Evolutionary conservation across 495 filamentous ascomycete genomes (phyloP).

Genomic region (Aspergillus cavernicola): DNA sequence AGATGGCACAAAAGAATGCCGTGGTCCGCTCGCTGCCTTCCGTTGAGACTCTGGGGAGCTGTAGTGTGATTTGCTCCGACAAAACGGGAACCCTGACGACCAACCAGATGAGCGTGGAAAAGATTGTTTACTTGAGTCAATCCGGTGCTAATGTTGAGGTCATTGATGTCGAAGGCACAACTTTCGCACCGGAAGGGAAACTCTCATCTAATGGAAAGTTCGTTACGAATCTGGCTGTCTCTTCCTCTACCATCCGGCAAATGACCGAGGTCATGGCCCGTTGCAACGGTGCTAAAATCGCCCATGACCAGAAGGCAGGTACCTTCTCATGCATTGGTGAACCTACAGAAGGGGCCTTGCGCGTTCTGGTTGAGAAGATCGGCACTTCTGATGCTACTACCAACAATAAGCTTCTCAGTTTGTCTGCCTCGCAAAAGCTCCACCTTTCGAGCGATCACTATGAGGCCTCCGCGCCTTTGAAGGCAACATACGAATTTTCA

Average conservation of each 20-base stretch:
- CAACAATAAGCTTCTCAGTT: conserved; percentile 49
- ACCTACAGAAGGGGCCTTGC: conserved; percentile 90
- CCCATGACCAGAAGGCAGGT: conserved; percentile 70
- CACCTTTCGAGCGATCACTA: conserved; percentile 83
- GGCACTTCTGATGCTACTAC: conserved; percentile 60
- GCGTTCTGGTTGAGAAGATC: conserved; percentile 91
- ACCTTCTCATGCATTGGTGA: conserved; percentile 86
- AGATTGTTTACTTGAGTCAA: conserved; percentile 76
- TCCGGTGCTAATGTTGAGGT: conserved; percentile 76
- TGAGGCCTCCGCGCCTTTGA: conserved; percentile 65
- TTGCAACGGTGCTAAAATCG: conserved; percentile 85
- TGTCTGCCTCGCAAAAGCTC: conserved; percentile 55
- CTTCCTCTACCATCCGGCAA: conserved; percentile 75
- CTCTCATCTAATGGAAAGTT: conserved; percentile 64
- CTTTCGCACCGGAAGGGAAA: conserved; percentile 79
- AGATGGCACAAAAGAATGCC: conserved; percentile 98
- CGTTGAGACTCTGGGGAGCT: conserved; percentile 97
- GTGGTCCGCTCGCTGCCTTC: conserved; percentile 94
- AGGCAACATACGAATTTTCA: conserved; percentile 95
- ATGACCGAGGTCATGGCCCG: conserved; percentile 84
- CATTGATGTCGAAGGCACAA: conserved; percentile 88
- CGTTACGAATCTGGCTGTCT: conserved; percentile 63
- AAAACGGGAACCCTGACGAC: conserved; percentile 99
- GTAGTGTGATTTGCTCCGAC: conserved; percentile 99
- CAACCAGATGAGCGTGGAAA: conserved; percentile 99